These are phyloP conservation scores for Raphidocelis subcapitata DNA, from an alignment of 139 green algal genomes.

Conservation along the genomic window DNA sequence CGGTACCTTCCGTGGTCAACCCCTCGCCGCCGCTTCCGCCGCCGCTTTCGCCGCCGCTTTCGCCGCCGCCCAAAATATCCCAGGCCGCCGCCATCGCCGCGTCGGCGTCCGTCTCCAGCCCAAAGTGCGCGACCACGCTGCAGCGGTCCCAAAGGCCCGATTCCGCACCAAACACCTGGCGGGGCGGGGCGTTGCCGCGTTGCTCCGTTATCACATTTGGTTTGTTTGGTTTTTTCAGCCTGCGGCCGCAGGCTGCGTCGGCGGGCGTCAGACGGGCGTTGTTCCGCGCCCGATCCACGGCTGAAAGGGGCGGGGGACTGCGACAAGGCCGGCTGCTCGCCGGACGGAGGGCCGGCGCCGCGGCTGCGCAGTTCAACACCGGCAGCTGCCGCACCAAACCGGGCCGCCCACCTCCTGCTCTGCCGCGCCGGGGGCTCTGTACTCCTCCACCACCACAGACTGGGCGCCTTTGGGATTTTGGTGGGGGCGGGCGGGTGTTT, in stretches of 20 bases:
- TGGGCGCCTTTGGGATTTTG: conserved; percentile 42
- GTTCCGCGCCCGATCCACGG: no score
- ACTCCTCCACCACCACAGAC: conserved; percentile 42
- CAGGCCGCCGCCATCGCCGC: conserved; percentile 6
- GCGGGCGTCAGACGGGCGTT: no score
- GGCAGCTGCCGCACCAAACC: no score
- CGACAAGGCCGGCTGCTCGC: no score
- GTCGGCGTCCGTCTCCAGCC: conserved; percentile 33
- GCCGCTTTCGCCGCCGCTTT: background rate
- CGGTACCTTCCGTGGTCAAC: background rate
- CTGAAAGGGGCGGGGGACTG: no score
- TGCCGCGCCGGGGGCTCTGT: background rate
- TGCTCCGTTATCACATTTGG: no score
- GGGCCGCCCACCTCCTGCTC: conserved; percentile 14
- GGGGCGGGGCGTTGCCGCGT: no score
- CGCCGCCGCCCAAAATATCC: background rate
- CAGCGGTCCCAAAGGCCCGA: conserved; percentile 57
- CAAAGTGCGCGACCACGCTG: conserved; percentile 61
- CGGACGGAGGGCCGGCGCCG: no score
- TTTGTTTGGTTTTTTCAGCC: no score
- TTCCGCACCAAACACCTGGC: conserved; percentile 12
- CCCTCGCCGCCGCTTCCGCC: background rate
- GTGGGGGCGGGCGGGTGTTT: no score
- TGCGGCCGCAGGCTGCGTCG: no score
- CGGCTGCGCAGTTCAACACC: no score